A percentile compares a stretch with the other conserved stretches of the same genome.
phyloP scores from a whole-genome alignment of 495 filamentous ascomycete species.

The Penicillium argentinense region DNA sequence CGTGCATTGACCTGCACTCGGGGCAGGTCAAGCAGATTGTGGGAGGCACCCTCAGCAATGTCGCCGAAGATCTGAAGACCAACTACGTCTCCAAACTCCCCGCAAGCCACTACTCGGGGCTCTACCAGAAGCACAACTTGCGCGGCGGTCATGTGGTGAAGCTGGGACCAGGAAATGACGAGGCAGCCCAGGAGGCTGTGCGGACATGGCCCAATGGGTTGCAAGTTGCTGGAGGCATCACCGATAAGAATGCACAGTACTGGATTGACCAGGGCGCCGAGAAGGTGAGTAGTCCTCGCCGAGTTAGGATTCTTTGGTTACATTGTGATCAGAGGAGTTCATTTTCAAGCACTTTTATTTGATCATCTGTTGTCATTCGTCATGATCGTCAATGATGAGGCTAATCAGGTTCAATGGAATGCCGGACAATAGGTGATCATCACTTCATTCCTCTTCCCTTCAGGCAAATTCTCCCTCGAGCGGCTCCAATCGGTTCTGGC shows the following conservation, averaged over 20 bases:
- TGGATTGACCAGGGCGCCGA: constrained; percentile 90
- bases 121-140: constrained; percentile 74
- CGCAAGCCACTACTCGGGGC: constrained; percentile 70
- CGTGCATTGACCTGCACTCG: constrained; percentile 95
- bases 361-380: constrained; percentile 3
- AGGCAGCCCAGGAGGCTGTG: constrained; percentile 74
- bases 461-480: constrained; percentile 71
- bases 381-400: constrained; percentile 8
- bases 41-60: constrained; percentile 79
- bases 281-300: constrained; percentile 61
- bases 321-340: not conserved
- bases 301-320: not conserved
- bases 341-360: no score
- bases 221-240: constrained; percentile 92
- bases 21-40: constrained; percentile 98
- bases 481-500: constrained; percentile 69
- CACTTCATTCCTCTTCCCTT: constrained; percentile 81
- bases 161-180: constrained; percentile 84
- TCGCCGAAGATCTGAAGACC: constrained; percentile 69
- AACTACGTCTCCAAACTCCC: constrained; percentile 87
- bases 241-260: constrained; percentile 71
- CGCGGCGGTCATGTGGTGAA: constrained; percentile 91
- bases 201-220: constrained; percentile 71
- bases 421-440: constrained; percentile 75
- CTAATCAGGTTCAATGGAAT: constrained; percentile 20